These are phyloP conservation scores for Boletus huronensis DNA, from an alignment of 768 basidiomycete species.

Conservation along the genomic window DNA sequence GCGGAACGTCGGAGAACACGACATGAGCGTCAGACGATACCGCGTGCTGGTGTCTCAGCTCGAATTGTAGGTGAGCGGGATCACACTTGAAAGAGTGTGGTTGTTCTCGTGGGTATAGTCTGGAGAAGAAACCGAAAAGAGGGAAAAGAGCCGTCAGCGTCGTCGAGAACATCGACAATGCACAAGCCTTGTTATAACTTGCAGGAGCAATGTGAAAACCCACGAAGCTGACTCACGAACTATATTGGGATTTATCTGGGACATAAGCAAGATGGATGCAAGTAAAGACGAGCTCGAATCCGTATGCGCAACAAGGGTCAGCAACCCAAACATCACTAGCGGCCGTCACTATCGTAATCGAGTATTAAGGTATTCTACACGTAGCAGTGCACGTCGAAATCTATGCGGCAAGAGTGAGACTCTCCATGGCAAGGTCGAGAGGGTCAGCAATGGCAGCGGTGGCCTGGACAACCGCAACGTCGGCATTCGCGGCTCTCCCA, in stretches of 20 bases:
- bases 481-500: conserved; percentile 41
- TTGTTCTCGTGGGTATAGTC: conserved; percentile 6
- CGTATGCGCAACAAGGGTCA: conserved; percentile 5
- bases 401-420: conserved; percentile 32
- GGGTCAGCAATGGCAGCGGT: conserved; percentile 47
- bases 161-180: conserved; percentile 35
- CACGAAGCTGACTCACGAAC: conserved; percentile 19
- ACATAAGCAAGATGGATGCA: neutral
- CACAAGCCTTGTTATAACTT: neutral
- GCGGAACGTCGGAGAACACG: conserved; percentile 50
- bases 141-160: conserved; percentile 47
- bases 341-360: conserved; percentile 1
- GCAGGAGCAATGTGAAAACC: neutral
- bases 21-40: conserved; percentile 46
- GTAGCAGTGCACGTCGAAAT: neutral
- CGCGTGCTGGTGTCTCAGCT: conserved; percentile 62
- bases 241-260: neutral
- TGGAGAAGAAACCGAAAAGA: conserved; percentile 31
- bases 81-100: neutral
- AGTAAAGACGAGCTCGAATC: conserved; percentile 1
- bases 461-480: conserved; percentile 33
- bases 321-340: neutral
- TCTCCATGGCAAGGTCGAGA: conserved; percentile 63
- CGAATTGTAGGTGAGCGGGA: conserved; percentile 39
- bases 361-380: conserved; percentile 16